Conservation (phyloP, 345 rosid species). For the Lumnitzera littorea region DNA sequence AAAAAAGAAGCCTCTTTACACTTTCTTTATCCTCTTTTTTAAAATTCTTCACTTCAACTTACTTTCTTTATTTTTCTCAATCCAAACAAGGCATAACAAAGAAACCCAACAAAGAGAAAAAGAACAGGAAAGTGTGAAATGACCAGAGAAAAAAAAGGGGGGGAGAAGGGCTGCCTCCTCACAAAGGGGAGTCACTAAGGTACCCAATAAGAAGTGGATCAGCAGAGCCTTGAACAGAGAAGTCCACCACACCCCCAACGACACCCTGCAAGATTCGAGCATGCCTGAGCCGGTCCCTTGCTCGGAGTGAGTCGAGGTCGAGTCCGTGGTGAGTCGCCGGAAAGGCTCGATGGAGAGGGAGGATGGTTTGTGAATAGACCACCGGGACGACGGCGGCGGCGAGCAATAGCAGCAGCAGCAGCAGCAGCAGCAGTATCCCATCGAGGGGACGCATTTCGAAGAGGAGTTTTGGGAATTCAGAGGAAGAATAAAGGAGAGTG, state of each 20-base stretch:
- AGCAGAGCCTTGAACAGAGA: slow-evolving; percentile 70
- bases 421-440: too few species aligned
- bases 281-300: slow-evolving; percentile 69
- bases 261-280: slow-evolving; percentile 55
- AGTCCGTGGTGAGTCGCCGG: slow-evolving; percentile 42
- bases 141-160: background rate
- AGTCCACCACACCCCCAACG: slow-evolving; percentile 53
- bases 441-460: too few species aligned
- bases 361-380: slow-evolving; percentile 19
- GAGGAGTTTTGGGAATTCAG: too few species aligned
- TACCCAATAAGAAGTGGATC: slow-evolving; percentile 89
- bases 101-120: background rate
- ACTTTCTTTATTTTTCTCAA: too few species aligned
- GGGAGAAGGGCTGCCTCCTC: too few species aligned
- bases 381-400: slow-evolving; percentile 12
- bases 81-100: background rate
- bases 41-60: too few species aligned
- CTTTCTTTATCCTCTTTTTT: too few species aligned
- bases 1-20: too few species aligned
- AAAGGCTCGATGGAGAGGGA: slow-evolving; percentile 59
- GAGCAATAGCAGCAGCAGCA: slow-evolving; percentile 18
- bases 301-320: slow-evolving; percentile 44
- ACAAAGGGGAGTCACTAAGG: background rate
- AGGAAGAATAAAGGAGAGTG: too few species aligned
- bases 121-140: background rate